These are phyloP conservation scores for Malus orientalis DNA, from an alignment of 306 rosid species.

Conservation along the genomic window DNA sequence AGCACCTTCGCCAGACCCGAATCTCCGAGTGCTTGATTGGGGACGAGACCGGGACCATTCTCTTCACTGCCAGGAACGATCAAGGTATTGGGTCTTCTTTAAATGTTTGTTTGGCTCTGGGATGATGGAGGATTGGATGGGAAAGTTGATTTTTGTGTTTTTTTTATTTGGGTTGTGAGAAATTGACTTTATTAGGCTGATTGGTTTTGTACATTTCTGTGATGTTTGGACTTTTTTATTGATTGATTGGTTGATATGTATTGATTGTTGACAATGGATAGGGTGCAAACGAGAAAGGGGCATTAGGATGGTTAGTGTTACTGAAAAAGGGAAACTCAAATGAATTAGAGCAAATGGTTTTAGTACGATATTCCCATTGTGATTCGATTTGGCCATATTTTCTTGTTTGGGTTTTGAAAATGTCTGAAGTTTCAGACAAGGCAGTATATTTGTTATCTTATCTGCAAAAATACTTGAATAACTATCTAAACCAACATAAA, in stretches of 20 bases:
- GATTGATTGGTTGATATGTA: not conserved
- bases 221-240: not conserved
- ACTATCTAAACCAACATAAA: too few species aligned
- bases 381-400: too few species aligned
- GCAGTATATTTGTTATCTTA: too few species aligned
- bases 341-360: too few species aligned
- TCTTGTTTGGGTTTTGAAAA: too few species aligned
- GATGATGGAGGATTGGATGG: not conserved
- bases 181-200: not conserved
- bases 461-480: too few species aligned
- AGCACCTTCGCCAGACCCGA: constrained; percentile 59
- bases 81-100: constrained; percentile 40
- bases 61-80: constrained; percentile 79
- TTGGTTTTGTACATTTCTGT: not conserved
- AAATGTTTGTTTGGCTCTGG: not conserved
- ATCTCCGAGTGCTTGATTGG: constrained; percentile 86
- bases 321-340: too few species aligned
- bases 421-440: too few species aligned
- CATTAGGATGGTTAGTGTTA: not conserved
- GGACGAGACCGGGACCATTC: constrained; percentile 71
- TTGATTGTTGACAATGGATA: not conserved
- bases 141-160: not conserved
- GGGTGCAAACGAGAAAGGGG: not conserved
- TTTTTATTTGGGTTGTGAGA: not conserved
- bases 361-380: too few species aligned